Evolutionary conservation across 306 rosid genomes (phyloP).

Genomic region (Oemleria cerasiformis): DNA sequence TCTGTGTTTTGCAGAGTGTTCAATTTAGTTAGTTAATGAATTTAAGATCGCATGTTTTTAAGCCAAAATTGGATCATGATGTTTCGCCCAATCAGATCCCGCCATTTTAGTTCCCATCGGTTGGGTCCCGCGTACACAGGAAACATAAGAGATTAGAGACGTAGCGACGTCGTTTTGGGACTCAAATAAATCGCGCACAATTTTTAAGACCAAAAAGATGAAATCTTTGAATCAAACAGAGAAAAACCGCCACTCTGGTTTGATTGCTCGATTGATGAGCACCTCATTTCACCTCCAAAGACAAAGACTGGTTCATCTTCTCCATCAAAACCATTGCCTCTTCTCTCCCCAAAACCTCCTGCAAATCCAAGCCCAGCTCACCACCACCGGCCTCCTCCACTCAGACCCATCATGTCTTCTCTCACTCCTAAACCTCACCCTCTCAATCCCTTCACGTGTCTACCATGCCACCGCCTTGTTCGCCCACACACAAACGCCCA

Average conservation of each 20-base stretch:
- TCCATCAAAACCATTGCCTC: slow-evolving; percentile 13
- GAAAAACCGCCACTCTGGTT: neutral
- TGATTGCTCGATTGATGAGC: slow-evolving; percentile 16
- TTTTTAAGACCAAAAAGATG: neutral
- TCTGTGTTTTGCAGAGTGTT: neutral
- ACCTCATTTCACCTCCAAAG: slow-evolving; percentile 5
- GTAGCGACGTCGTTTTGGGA: neutral
- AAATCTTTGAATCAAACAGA: neutral
- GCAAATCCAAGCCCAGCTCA: slow-evolving; percentile 30
- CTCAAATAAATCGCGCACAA: neutral
- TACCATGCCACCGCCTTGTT: slow-evolving; percentile 22
- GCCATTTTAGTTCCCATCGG: slow-evolving; percentile 10
- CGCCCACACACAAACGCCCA: slow-evolving; percentile 17
- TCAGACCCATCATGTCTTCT: slow-evolving; percentile 12
- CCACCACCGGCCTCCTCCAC: slow-evolving; percentile 25
- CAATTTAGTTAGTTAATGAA: slow-evolving; percentile 9
- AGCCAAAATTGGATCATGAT: neutral
- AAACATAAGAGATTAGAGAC: neutral
- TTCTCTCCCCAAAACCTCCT: slow-evolving; percentile 18
- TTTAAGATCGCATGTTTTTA: slow-evolving; percentile 14
- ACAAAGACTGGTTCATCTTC: slow-evolving; percentile 13
- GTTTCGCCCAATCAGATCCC: slow-evolving; percentile 18
- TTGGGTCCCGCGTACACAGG: slow-evolving; percentile 6
- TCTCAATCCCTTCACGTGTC: slow-evolving; percentile 8
- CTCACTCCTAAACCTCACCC: slow-evolving; percentile 18